Percentiles rank a stretch among this genome's conserved stretches.
Evolutionary conservation across 2,329 filamentous ascomycete genomes (phyloP).

Genomic region (Leptographium flavum): DNA sequence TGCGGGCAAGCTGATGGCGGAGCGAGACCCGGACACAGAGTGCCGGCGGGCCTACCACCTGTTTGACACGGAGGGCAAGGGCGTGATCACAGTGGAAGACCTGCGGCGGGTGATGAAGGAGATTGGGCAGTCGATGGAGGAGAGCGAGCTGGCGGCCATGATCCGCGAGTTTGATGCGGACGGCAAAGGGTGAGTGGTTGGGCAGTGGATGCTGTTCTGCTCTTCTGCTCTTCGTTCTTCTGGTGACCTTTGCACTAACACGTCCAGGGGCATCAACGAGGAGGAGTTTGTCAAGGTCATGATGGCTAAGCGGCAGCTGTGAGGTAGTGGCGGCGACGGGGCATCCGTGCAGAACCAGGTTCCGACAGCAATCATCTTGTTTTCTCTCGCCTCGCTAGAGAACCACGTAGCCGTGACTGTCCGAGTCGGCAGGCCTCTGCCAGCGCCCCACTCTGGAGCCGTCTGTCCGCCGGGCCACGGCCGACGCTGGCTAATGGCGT

Average conservation of each 20-base stretch:
- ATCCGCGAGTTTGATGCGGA: conserved; percentile 96
- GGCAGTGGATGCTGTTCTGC: no score
- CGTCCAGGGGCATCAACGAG: conserved; percentile 40
- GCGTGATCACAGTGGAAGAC: conserved; percentile 79
- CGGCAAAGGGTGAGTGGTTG: conserved; percentile 56
- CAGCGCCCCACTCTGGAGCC: not conserved
- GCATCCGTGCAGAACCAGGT: not conserved
- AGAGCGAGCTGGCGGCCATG: conserved; percentile 89
- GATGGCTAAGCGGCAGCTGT: conserved; percentile 21
- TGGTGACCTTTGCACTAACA: not conserved
- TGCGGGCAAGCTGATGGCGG: conserved; percentile 66
- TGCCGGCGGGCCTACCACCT: conserved; percentile 81
- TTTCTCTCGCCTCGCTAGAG: not conserved
- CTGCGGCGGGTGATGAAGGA: conserved; percentile 77
- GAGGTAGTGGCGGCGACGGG: not conserved
- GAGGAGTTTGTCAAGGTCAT: conserved; percentile 57
- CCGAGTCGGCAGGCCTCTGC: no score
- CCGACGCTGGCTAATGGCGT: not conserved
- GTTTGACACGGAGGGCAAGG: conserved; percentile 88
- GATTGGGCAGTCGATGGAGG: conserved; percentile 80
- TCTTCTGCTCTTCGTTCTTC: no score
- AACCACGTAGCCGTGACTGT: no score
- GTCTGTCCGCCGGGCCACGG: conserved; percentile 3
- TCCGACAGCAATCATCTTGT: not conserved
- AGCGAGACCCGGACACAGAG: conserved; percentile 79